Conservation (phyloP, 2,329 filamentous ascomycete genomes). For the Talaromyces funiculosus region DNA sequence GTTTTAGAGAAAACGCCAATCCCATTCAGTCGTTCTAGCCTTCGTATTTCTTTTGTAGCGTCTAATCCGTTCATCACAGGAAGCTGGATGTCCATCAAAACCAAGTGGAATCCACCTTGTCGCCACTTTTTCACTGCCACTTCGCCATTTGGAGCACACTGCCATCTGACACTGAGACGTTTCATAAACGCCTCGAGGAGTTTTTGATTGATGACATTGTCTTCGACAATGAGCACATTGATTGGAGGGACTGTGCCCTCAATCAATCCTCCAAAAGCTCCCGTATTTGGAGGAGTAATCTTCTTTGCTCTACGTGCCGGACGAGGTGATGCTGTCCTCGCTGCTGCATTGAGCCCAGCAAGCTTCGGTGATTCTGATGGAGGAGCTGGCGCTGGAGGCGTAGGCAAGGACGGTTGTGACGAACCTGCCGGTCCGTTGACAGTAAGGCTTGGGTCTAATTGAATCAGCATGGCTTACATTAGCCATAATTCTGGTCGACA, state of each 20-base stretch:
- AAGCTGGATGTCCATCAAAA: conserved; percentile 97
- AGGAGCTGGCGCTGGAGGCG: conserved; percentile 28
- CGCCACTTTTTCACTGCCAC: conserved; percentile 94
- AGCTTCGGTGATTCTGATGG: conserved; percentile 33
- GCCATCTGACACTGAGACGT: conserved; percentile 89
- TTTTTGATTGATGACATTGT: conserved; percentile 95
- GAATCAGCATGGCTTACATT: background rate
- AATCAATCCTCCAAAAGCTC: conserved; percentile 57
- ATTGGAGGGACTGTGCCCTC: conserved; percentile 87
- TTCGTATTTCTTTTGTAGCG: conserved; percentile 87
- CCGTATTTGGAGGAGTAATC: conserved; percentile 26
- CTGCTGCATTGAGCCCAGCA: conserved; percentile 31
- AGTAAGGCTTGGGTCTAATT: conserved; percentile 24
- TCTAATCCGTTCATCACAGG: conserved; percentile 95
- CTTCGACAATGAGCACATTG: conserved; percentile 95
- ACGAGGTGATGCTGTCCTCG: conserved; percentile 46
- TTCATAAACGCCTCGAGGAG: conserved; percentile 95
- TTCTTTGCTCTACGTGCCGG: conserved; percentile 32
- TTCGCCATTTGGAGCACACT: conserved; percentile 91
- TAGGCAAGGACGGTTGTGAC: conserved; percentile 27
- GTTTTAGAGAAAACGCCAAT: conserved; percentile 85
- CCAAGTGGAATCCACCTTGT: conserved; percentile 85
- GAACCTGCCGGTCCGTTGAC: conserved; percentile 24
- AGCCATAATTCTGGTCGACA: conserved; percentile 14
- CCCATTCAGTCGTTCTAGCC: conserved; percentile 81